Evolutionary conservation across 2,329 filamentous ascomycete genomes (phyloP).

Genomic region (Scytalidium lignicola): DNA sequence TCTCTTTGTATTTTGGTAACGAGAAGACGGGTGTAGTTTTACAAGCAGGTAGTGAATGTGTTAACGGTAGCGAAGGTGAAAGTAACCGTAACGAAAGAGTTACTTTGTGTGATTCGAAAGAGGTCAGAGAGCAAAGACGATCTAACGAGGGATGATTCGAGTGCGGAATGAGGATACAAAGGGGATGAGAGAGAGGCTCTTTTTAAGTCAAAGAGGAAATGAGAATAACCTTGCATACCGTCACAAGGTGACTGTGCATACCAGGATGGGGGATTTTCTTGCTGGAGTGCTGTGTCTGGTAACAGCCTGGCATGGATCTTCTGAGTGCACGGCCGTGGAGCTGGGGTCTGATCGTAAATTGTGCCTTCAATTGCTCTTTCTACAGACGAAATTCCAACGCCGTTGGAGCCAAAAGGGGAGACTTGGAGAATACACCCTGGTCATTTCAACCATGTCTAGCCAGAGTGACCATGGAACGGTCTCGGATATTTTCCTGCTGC

Average conservation of each 20-base stretch:
- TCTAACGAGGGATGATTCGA: constrained; percentile 20
- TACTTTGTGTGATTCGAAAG: constrained; percentile 24
- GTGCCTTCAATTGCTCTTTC: background rate
- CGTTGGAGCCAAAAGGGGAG: no score
- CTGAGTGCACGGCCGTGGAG: background rate
- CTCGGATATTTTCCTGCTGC: no score
- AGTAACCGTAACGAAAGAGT: constrained; percentile 43
- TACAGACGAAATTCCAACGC: no score
- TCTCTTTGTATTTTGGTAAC: constrained; percentile 3
- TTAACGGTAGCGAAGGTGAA: constrained; percentile 5
- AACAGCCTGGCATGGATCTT: background rate
- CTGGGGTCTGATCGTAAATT: background rate
- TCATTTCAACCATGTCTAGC: no score
- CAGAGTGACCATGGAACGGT: no score
- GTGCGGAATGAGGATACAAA: constrained; percentile 14
- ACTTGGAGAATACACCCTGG: no score
- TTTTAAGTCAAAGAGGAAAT: background rate
- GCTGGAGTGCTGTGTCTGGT: background rate
- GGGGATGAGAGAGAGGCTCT: constrained; percentile 1
- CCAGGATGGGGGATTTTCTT: background rate
- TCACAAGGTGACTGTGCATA: background rate
- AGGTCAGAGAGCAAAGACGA: constrained; percentile 14
- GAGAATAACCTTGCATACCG: background rate
- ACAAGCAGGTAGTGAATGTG: constrained; percentile 3
- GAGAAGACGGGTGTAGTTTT: constrained; percentile 8